Percentiles rank a stretch among this genome's conserved stretches.
These are phyloP conservation scores for Ramaria sp. DNA, from an alignment of 768 basidiomycete genomes.

Conservation along the genomic window DNA sequence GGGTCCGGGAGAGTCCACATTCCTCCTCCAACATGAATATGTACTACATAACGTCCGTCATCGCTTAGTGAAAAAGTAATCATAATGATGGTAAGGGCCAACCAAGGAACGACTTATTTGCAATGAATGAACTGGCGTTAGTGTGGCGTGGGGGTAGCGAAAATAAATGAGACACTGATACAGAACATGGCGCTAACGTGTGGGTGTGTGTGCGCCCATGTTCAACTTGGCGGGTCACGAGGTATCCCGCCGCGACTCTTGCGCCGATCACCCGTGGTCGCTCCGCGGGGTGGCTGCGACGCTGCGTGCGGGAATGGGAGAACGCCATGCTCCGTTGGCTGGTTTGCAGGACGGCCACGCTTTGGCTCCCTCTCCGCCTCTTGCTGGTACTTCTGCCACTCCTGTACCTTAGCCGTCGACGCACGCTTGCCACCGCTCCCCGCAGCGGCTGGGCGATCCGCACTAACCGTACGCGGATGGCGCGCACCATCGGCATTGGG, in stretches of 20 bases:
- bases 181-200: too few relatives aligned
- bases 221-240: conserved; percentile 32
- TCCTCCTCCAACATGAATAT: background rate
- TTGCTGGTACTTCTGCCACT: conserved; percentile 71
- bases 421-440: conserved; percentile 38
- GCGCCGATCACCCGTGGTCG: background rate
- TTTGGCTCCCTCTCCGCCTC: conserved; percentile 25
- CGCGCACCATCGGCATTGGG: background rate
- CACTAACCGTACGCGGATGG: conserved; percentile 38
- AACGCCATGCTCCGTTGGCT: conserved; percentile 12
- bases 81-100: background rate
- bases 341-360: conserved; percentile 7
- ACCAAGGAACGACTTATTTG: background rate
- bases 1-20: background rate
- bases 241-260: conserved; percentile 16
- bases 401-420: conserved; percentile 74
- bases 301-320: conserved; percentile 7
- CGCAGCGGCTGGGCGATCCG: conserved; percentile 41
- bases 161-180: too few relatives aligned
- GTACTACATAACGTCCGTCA: background rate
- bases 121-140: background rate
- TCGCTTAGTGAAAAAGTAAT: background rate
- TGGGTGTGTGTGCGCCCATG: too few relatives aligned
- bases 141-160: background rate
- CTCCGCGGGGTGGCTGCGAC: background rate